Conservation (phyloP, 164 flowering plant species). For the Nymphaea colorata region DNA sequence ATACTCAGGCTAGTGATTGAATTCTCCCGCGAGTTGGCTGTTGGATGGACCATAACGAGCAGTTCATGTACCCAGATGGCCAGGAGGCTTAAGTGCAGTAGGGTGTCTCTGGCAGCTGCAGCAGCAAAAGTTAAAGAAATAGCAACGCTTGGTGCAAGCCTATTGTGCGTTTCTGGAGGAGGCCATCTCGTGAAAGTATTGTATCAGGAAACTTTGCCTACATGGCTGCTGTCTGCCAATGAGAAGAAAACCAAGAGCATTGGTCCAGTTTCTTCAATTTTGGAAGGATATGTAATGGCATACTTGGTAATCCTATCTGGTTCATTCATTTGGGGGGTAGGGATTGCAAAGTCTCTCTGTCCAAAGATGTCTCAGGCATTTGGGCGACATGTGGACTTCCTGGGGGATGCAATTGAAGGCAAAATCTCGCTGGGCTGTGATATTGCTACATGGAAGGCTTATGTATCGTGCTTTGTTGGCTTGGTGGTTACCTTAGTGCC, state of each 20-base stretch:
- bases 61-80: background rate
- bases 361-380: constrained; percentile 22
- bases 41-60: constrained; percentile 17
- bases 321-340: constrained; percentile 48
- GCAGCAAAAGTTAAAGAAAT: constrained; percentile 48
- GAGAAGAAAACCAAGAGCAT: constrained; percentile 16
- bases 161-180: constrained; percentile 65
- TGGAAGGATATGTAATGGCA: constrained; percentile 75
- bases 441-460: constrained; percentile 69
- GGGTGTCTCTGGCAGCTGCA: constrained; percentile 50
- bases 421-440: constrained; percentile 65
- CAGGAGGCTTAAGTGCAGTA: constrained; percentile 28
- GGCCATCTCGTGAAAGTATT: constrained; percentile 42
- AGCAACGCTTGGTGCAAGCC: constrained; percentile 64
- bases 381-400: constrained; percentile 53
- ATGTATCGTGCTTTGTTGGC: constrained; percentile 59
- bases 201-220: constrained; percentile 56
- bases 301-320: constrained; percentile 51
- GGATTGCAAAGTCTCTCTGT: constrained; percentile 9
- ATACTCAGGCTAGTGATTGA: constrained; percentile 49
- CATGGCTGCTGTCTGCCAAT: constrained; percentile 61
- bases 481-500: constrained; percentile 56
- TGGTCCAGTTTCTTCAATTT: constrained; percentile 28
- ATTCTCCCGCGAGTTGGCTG: constrained; percentile 35
- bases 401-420: constrained; percentile 66